Conservation (phyloP, 169 alveolate genomes). For the Plasmodium adleri region DNA sequence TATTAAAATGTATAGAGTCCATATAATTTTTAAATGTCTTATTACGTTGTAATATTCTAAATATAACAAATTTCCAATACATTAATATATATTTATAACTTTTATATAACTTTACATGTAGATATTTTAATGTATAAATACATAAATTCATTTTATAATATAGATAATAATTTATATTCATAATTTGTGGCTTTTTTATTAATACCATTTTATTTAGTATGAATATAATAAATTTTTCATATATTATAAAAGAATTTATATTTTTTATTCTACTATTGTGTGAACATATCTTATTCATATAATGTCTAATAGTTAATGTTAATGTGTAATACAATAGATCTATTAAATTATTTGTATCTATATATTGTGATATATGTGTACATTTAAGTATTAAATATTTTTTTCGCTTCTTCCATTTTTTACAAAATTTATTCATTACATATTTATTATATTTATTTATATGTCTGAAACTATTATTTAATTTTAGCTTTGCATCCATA, state of each 20-base stretch:
- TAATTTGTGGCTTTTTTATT: constrained; percentile 36
- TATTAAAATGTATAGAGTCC: constrained; percentile 22
- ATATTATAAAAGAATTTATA: background rate
- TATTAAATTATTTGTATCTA: constrained; percentile 31
- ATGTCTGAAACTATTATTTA: constrained; percentile 29
- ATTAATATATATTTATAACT: constrained; percentile 48
- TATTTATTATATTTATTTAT: constrained; percentile 49
- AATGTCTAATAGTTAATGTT: constrained; percentile 6
- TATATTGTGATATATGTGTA: constrained; percentile 11
- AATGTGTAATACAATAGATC: constrained; percentile 29
- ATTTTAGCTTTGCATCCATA: constrained; percentile 33
- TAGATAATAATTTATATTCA: constrained; percentile 17
- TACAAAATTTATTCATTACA: constrained; percentile 20
- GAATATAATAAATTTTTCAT: constrained; percentile 32
- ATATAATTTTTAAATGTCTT: constrained; percentile 56
- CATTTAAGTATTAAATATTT: constrained; percentile 29
- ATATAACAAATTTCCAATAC: constrained; percentile 54
- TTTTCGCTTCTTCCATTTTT: constrained; percentile 31
- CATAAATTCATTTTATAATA: constrained; percentile 39
- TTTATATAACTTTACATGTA: constrained; percentile 19
- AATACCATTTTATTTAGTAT: constrained; percentile 39
- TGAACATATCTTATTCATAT: background rate
- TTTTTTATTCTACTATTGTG: background rate
- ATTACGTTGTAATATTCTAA: constrained; percentile 4
- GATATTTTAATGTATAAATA: constrained; percentile 19